Base-by-base conservation (phyloP, 345 rosid genomes). In the Citrus maxima region DNA sequence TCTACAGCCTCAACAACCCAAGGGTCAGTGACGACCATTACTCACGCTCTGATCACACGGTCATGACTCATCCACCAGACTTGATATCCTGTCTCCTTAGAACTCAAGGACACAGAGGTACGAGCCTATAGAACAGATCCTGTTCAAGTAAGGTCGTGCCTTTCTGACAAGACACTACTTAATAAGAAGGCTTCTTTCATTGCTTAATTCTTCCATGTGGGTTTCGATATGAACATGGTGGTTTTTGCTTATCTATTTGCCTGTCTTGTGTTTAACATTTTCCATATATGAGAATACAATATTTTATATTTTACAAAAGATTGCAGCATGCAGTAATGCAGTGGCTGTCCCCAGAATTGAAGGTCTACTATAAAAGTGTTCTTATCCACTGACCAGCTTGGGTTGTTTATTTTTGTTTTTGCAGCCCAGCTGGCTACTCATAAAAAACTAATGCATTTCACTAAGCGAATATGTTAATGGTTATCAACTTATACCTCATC, bases 401-500 rank as follows among this genome's bases (percentile, higher is more conserved):
- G 24, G 56, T 42, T 30, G 10, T 25, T 68, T 22, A 38, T 35
- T 25, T 38, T 4, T 37, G 9, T 38, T 67, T n/a, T 67, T 38
- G 51, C 16, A 16, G 32, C 35, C 3, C 58, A 42, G 28, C 21
- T 24, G 55, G 13, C 12, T 42, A n/a, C 37, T 70, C 32, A 30
- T 30, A 1, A 46, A 54, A 28, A 59, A 49, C 38, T 46, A 46
- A 51, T 27, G 2, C 14, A 28, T 38, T 25, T 8, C 67, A 13
- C n/a, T 25, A 4, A 51, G 10, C 30, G 27, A 61, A 40, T 40
- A 25, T 27, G 58, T 46, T 32, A 21, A 37, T 67, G 24, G 25
- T 3, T 19, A 70, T 40, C 46, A 40, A 40, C 3, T 12, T 75
- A 46, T 64, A 87, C 93, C 89, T 86, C 81, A 79, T 65, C 32